A percentile compares a stretch with the other conserved stretches of the same genome.
Conservation (phyloP, 192 early-diverging fungal species). For the Funneliformis geosporum region DNA sequence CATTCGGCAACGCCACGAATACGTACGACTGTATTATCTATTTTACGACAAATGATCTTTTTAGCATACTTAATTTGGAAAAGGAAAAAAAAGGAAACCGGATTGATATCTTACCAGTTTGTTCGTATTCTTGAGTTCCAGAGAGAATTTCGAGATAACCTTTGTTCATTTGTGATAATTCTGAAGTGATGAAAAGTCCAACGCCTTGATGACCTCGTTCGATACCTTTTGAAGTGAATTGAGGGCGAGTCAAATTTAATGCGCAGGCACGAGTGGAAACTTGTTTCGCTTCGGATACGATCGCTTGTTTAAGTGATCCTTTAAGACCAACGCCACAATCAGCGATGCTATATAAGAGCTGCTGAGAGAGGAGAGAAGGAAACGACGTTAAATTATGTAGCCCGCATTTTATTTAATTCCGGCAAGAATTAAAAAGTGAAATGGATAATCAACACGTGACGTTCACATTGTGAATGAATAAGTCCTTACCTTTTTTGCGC, state of each 20-base stretch:
- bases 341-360: constrained; percentile 26
- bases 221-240: constrained; percentile 27
- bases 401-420: no score
- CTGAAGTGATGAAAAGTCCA: constrained; percentile 31
- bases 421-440: no score
- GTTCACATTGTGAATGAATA: no score
- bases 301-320: constrained; percentile 27
- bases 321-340: constrained; percentile 29
- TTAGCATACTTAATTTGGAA: background rate
- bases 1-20: constrained; percentile 26
- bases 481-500: constrained; percentile 16
- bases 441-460: background rate
- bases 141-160: constrained; percentile 31
- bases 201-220: constrained; percentile 34
- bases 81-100: background rate
- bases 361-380: background rate
- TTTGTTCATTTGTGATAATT: constrained; percentile 28
- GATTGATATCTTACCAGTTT: constrained; percentile 10
- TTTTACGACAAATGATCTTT: background rate
- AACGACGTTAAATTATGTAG: background rate
- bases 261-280: constrained; percentile 8
- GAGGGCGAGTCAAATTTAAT: constrained; percentile 24
- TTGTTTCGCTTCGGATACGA: constrained; percentile 28
- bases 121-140: constrained; percentile 30
- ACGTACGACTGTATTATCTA: constrained; percentile 24